Base-by-base conservation (phyloP, 129 eudicot genomes). In the Escallonia rubra region DNA sequence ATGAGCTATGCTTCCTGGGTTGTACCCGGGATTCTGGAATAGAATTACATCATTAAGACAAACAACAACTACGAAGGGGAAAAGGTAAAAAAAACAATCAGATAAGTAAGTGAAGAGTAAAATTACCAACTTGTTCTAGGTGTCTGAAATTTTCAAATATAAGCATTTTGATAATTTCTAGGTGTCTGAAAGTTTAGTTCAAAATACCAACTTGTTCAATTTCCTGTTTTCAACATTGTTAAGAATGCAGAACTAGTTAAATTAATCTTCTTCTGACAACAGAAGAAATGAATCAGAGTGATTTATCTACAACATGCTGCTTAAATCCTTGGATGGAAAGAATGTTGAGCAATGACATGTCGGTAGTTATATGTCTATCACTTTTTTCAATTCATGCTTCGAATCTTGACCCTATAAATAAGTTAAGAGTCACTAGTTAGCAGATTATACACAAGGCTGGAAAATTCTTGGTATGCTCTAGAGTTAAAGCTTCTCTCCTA, bases 1-100 rank as follows among this genome's bases (percentile, higher is more conserved):
- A 61, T 82, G 90, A 69, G 66, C 85, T 43, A 85, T 64, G 77
- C 81, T 70, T 65, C 83, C 43, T 66, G 95, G 68, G 67, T 75
- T 77, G 50, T 71, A 58, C 69, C 83, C 86, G 66, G 72, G 84
- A 75, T 66, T 84, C 96, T 88, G 76, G 13, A 59, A 40, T 56
- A 59, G n/a, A 63, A 61, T 43, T 16, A 56, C 5, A 64, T 39
- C 4, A 44, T 53, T 76, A 2, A 53, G 68, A 16, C 15, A 13
- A 13, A 7, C 11, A 41, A 61, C 55, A 63, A 64, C 43, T 40
- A 11, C 42, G 66, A 54, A 66, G 34, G 6, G 16, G 12, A 42
- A n/a, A 77, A 6, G 12, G 57, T 52, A n/a, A 11, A 11, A n/a
- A n/a, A 23, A 23, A 23, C 34, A 23, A 52, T 7, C 57, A 43